Conservation (phyloP, 2,329 filamentous ascomycete genomes). For the Diaporthe sp. region DNA sequence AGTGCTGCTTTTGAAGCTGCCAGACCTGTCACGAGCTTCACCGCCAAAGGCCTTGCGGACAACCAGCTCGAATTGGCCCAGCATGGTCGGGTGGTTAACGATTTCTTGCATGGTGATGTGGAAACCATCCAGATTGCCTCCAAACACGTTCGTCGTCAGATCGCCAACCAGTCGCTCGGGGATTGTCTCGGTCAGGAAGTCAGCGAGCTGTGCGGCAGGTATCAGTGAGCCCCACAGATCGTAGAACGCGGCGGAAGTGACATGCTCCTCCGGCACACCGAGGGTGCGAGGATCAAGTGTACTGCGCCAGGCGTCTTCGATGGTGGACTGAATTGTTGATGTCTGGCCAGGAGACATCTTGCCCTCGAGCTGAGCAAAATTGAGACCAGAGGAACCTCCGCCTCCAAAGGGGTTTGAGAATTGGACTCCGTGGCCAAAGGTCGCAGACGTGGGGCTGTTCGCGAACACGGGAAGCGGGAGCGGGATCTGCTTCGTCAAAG, state of each 20-base stretch:
- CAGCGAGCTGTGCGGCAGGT: slow-evolving; percentile 58
- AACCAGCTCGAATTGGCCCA: slow-evolving; percentile 58
- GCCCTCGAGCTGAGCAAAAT: slow-evolving; percentile 32
- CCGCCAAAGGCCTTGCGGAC: slow-evolving; percentile 40
- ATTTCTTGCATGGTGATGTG: slow-evolving; percentile 59
- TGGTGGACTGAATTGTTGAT: slow-evolving; percentile 51
- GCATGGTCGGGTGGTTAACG: slow-evolving; percentile 61
- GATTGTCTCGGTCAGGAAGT: slow-evolving; percentile 50
- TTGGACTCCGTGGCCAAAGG: slow-evolving; percentile 34
- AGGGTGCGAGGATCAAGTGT: slow-evolving; percentile 53
- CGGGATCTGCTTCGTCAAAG: slow-evolving; percentile 53
- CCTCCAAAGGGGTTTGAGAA: slow-evolving; percentile 38
- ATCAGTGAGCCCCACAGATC: slow-evolving; percentile 62
- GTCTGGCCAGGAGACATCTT: slow-evolving; percentile 52
- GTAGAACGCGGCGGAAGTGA: slow-evolving; percentile 60
- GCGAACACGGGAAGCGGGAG: slow-evolving; percentile 44
- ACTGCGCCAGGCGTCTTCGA: slow-evolving; percentile 56
- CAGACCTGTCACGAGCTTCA: slow-evolving; percentile 33
- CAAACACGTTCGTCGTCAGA: slow-evolving; percentile 50
- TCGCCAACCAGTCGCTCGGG: slow-evolving; percentile 40
- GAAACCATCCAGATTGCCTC: slow-evolving; percentile 48
- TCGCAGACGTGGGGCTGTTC: slow-evolving; percentile 1
- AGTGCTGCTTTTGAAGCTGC: slow-evolving; percentile 12
- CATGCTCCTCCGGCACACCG: slow-evolving; percentile 52
- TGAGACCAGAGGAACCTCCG: slow-evolving; percentile 21